phyloP scores from a whole-genome alignment of 768 basidiomycete genomes.

The Amanita brunnescens region DNA sequence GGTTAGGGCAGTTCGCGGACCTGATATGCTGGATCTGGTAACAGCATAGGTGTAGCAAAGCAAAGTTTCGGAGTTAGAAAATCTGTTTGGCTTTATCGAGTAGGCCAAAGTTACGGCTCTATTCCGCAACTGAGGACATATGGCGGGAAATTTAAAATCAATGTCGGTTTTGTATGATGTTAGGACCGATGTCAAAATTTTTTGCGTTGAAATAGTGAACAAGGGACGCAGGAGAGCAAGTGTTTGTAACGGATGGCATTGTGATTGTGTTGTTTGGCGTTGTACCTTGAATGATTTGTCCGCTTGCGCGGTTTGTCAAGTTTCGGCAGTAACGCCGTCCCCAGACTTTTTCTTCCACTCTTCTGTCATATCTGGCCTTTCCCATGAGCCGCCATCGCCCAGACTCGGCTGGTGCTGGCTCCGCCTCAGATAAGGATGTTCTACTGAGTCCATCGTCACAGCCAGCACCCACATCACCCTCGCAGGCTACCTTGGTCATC shows the following conservation, averaged over 20 bases:
- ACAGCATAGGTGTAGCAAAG: conserved; percentile 11
- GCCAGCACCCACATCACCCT: conserved; percentile 23
- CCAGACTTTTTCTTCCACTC: conserved; percentile 19
- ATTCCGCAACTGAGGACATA: neutral
- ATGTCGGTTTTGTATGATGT: neutral
- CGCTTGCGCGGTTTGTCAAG: conserved; percentile 22
- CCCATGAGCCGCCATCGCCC: conserved; percentile 20
- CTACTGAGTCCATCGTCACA: conserved; percentile 42
- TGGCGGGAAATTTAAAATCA: neutral
- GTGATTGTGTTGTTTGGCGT: conserved; percentile 32
- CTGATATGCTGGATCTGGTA: conserved; percentile 5
- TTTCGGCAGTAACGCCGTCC: conserved; percentile 22
- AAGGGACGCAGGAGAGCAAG: neutral
- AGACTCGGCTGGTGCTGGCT: conserved; percentile 25
- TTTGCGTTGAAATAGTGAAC: neutral
- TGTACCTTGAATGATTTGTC: conserved; percentile 28
- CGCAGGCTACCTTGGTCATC: conserved; percentile 9
- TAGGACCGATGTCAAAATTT: neutral
- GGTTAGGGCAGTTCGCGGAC: neutral
- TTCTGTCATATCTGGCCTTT: conserved; percentile 14
- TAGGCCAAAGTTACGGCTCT: conserved; percentile 5
- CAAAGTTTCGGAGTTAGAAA: conserved; percentile 24
- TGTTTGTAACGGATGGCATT: conserved; percentile 34
- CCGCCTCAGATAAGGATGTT: conserved; percentile 38
- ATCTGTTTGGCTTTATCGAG: conserved; percentile 12